These are phyloP conservation scores for Botrytis byssoidea DNA, from an alignment of 2,329 filamentous ascomycete genomes.

Conservation along the genomic window DNA sequence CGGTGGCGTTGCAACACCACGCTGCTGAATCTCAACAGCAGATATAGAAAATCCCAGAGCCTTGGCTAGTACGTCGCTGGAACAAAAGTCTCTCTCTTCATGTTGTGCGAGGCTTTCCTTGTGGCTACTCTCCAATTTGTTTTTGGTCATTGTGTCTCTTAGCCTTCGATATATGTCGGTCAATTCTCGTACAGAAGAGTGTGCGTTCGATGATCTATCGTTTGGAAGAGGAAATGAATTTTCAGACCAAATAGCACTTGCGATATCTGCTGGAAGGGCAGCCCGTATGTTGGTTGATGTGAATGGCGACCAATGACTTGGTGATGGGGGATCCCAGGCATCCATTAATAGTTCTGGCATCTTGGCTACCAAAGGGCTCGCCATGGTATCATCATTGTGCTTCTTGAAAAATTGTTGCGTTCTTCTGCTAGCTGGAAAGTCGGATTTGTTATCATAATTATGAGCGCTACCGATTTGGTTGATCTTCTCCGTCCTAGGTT, in stretches of 20 bases:
- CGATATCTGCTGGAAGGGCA: constrained; percentile 35
- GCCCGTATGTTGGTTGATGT: constrained; percentile 21
- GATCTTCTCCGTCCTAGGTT: constrained; percentile 24
- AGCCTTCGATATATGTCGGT: constrained; percentile 60
- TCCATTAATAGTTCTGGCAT: constrained; percentile 36
- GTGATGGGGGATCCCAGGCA: constrained; percentile 36
- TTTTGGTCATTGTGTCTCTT: constrained; percentile 56
- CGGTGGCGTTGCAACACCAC: constrained; percentile 72
- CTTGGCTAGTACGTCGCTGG: constrained; percentile 60
- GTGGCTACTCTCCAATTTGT: constrained; percentile 46
- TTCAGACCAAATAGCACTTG: constrained; percentile 30
- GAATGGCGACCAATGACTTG: constrained; percentile 21
- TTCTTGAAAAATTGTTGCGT: constrained; percentile 33
- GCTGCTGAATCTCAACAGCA: constrained; percentile 86
- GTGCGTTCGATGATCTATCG: constrained; percentile 43
- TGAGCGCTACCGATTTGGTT: constrained; percentile 19
- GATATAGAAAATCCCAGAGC: constrained; percentile 82
- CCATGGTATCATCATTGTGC: constrained; percentile 32
- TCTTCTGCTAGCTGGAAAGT: constrained; percentile 20
- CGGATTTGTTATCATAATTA: constrained; percentile 8
- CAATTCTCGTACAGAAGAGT: constrained; percentile 51
- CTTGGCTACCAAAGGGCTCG: constrained; percentile 28
- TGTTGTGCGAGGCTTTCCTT: neutral
- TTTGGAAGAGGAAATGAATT: constrained; percentile 41
- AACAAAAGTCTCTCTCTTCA: constrained; percentile 44